Evolutionary conservation across 805 yeast genomes (phyloP).

Genomic region (Scheffersomyces stipitis): DNA sequence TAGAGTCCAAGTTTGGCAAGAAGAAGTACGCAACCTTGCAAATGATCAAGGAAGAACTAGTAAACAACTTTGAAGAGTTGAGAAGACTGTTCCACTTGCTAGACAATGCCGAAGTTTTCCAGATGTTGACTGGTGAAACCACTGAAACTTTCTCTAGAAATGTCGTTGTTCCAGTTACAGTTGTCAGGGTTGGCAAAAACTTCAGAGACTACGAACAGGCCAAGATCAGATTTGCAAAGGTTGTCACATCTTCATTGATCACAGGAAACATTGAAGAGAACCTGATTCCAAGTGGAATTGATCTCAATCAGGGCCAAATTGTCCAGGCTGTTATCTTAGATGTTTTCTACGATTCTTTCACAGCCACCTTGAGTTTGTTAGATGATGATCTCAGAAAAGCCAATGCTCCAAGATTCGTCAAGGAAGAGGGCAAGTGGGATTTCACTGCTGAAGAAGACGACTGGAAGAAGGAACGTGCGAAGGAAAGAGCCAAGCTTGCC

Average conservation of each 20-base stretch:
- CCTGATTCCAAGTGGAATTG: constrained; percentile 45
- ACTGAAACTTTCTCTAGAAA: constrained; percentile 66
- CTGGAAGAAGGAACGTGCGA: constrained; percentile 52
- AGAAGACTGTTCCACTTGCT: constrained; percentile 69
- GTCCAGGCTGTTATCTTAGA: constrained; percentile 76
- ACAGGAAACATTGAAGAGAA: constrained; percentile 46
- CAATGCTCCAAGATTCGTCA: constrained; percentile 43
- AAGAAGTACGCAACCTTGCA: constrained; percentile 77
- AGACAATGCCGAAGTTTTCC: constrained; percentile 73
- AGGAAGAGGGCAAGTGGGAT: constrained; percentile 77
- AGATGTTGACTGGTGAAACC: constrained; percentile 86
- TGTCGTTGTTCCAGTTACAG: constrained; percentile 69
- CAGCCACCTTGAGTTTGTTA: constrained; percentile 70
- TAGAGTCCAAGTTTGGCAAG: constrained; percentile 70
- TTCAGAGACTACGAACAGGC: constrained; percentile 51
- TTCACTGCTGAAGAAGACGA: constrained; percentile 71
- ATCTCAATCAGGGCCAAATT: constrained; percentile 65
- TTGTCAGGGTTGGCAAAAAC: constrained; percentile 68
- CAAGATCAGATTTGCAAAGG: constrained; percentile 41
- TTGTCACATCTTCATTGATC: constrained; percentile 40
- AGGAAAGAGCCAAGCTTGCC: constrained; percentile 65
- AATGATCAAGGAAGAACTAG: constrained; percentile 82
- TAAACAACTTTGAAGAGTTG: constrained; percentile 83
- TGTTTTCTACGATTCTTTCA: constrained; percentile 72
- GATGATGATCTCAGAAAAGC: constrained; percentile 64